phyloP scores from a whole-genome alignment of 345 rosid species.

The Populus davidiana region DNA sequence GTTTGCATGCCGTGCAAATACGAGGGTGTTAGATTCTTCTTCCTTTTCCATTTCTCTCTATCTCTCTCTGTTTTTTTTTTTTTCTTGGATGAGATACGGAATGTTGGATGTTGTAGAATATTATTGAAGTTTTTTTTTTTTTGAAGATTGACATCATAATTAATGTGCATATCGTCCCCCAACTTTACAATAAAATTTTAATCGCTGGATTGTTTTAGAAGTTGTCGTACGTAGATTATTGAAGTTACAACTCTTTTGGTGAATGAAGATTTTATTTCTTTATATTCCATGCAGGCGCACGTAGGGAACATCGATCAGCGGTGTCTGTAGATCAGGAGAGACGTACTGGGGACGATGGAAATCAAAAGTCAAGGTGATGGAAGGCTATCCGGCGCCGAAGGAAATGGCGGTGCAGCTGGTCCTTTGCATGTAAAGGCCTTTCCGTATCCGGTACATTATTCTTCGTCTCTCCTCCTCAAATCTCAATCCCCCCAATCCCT shows the following conservation, averaged over 20 bases:
- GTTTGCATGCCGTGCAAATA: no score
- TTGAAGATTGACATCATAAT: no score
- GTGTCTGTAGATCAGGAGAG: neutral
- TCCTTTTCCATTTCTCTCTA: no score
- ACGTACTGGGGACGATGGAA: conserved; percentile 9
- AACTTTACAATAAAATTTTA: no score
- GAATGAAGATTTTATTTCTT: neutral
- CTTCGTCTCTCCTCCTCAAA: conserved; percentile 7
- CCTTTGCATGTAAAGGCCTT: neutral
- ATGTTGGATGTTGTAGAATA: no score
- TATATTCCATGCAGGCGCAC: neutral
- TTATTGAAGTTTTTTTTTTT: no score
- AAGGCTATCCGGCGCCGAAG: conserved; percentile 30
- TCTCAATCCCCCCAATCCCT: neutral
- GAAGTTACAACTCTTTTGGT: neutral
- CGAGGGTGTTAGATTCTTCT: no score
- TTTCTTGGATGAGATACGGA: no score
- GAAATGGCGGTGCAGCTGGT: conserved; percentile 23
- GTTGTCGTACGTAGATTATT: no score
- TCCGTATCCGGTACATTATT: neutral
- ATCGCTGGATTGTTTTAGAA: no score
- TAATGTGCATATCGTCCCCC: no score
- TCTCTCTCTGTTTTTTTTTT: no score
- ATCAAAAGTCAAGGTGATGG: conserved; percentile 41
- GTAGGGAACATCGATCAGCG: neutral